These are phyloP conservation scores for Salvia hispanica DNA, from an alignment of 257 asterid genomes.

Conservation along the genomic window DNA sequence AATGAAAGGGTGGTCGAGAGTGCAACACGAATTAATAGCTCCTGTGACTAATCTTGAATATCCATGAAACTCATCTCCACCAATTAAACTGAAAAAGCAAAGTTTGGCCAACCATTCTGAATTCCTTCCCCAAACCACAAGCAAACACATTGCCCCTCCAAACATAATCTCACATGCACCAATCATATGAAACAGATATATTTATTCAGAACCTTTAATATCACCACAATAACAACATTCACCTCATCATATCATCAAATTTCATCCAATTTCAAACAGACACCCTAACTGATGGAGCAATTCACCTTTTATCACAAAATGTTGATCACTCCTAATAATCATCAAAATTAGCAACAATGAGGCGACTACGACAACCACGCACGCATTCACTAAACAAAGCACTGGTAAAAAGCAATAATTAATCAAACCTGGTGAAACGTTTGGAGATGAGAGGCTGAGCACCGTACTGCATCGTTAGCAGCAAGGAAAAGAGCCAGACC, in stretches of 20 bases:
- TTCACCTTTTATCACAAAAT: slow-evolving; percentile 12
- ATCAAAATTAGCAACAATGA: slow-evolving; percentile 9
- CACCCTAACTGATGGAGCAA: slow-evolving; percentile 28
- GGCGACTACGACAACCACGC: background rate
- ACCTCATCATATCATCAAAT: background rate
- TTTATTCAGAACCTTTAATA: slow-evolving; percentile 8
- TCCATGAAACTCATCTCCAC: background rate
- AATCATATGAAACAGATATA: background rate
- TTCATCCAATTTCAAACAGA: background rate
- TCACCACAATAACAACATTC: background rate
- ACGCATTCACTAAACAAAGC: background rate
- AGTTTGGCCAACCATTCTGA: background rate
- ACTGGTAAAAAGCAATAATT: background rate
- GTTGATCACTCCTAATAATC: slow-evolving; percentile 24
- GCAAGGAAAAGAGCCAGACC: slow-evolving; percentile 75
- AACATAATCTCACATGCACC: too few species aligned
- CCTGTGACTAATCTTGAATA: background rate
- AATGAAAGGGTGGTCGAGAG: too few species aligned
- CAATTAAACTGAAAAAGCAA: background rate
- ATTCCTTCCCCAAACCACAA: background rate
- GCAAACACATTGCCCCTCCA: background rate
- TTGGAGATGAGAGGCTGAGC: slow-evolving; percentile 92
- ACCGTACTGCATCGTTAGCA: slow-evolving; percentile 87
- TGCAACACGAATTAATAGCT: background rate
- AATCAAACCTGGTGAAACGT: slow-evolving; percentile 67